A percentile compares a stretch with the other conserved stretches of the same genome.
phyloP scores from a whole-genome alignment of 2,329 filamentous ascomycete genomes.

The Aspergillus phoenicis region DNA sequence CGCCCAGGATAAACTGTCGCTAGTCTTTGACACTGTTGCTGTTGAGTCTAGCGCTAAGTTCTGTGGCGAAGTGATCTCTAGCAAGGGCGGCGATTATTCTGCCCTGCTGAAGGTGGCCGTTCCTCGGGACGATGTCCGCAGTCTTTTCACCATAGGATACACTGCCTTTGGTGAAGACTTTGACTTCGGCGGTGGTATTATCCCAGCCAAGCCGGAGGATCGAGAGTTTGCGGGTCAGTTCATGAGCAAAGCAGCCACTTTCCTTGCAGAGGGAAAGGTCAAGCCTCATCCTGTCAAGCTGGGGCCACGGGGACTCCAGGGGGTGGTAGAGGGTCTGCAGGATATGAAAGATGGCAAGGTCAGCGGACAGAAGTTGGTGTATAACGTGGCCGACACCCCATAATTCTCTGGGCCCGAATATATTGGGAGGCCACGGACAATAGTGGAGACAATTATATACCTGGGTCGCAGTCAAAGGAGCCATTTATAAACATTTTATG shows the following conservation, averaged over 20 bases:
- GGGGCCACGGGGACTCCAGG: slow-evolving; percentile 45
- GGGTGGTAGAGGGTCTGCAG: slow-evolving; percentile 49
- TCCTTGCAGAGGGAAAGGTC: slow-evolving; percentile 48
- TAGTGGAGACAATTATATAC: no score
- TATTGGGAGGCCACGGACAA: no score
- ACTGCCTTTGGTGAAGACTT: slow-evolving; percentile 37
- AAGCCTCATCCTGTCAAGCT: slow-evolving; percentile 48
- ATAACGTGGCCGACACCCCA: slow-evolving; percentile 36
- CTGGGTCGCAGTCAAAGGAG: no score
- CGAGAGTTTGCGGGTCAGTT: slow-evolving; percentile 48
- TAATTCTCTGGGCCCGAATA: neutral
- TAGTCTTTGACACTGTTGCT: slow-evolving; percentile 40
- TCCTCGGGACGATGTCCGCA: slow-evolving; percentile 34
- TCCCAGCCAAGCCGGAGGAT: slow-evolving; percentile 41
- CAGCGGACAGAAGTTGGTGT: slow-evolving; percentile 53
- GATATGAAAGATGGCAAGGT: slow-evolving; percentile 48
- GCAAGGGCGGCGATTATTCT: slow-evolving; percentile 32
- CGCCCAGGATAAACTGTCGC: slow-evolving; percentile 35
- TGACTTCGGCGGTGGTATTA: slow-evolving; percentile 25
- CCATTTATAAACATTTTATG: no score
- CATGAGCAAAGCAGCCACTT: slow-evolving; percentile 38
- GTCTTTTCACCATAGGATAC: slow-evolving; percentile 33
- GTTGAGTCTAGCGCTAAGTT: slow-evolving; percentile 27
- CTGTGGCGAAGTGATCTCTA: slow-evolving; percentile 36
- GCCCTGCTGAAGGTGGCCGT: slow-evolving; percentile 26